Conservation (phyloP, 768 basidiomycete genomes). For the Atractiella rhizophila region DNA sequence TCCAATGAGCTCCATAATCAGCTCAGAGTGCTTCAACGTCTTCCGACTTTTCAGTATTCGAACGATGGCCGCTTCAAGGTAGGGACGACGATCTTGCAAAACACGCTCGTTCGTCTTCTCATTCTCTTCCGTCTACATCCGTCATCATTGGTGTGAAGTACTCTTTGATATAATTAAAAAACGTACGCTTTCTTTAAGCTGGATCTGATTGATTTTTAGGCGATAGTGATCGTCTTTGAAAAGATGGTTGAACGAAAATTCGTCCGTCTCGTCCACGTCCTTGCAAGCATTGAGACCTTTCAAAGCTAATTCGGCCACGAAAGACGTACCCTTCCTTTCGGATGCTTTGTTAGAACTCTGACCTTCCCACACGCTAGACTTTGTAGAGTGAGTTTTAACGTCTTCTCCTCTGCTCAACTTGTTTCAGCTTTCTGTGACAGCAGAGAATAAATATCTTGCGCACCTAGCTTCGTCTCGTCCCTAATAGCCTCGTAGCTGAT, state of each 20-base stretch:
- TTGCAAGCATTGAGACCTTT: no score
- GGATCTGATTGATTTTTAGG: conserved; percentile 85
- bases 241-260: conserved; percentile 54
- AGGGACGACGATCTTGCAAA: conserved; percentile 59
- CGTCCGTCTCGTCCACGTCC: conserved; percentile 52
- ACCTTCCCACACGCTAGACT: conserved; percentile 79
- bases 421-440: not conserved
- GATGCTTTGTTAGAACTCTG: conserved; percentile 57
- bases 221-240: conserved; percentile 55
- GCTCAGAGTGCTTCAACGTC: conserved; percentile 47
- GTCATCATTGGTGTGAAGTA: not conserved
- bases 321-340: conserved; percentile 41
- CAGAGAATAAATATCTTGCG: conserved; percentile 17
- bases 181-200: conserved; percentile 68
- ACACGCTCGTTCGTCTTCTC: conserved; percentile 56
- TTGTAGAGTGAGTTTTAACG: conserved; percentile 63
- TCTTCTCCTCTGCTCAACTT: conserved; percentile 32
- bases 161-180: not conserved
- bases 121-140: conserved; percentile 49
- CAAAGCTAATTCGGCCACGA: no score
- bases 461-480: conserved; percentile 45
- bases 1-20: conserved; percentile 59
- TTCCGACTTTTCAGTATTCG: conserved; percentile 87
- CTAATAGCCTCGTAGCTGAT: conserved; percentile 43
- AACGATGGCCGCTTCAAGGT: conserved; percentile 82